These are phyloP conservation scores for Rhododendron henanense DNA, from an alignment of 148 eudicot genomes.

Conservation along the genomic window DNA sequence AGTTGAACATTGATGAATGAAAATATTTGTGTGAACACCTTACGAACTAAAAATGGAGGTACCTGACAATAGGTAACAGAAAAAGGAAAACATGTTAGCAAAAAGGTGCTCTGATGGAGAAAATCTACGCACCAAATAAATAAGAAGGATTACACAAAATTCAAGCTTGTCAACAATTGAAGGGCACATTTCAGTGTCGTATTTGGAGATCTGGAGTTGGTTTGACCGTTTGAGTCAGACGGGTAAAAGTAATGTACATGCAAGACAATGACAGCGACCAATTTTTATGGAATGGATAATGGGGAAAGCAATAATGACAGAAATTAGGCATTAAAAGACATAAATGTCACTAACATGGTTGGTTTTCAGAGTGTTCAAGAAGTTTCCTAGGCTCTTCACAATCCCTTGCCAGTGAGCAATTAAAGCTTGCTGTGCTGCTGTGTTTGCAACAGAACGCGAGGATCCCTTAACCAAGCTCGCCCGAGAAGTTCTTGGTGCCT, in stretches of 20 bases:
- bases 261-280: neutral
- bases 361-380: conserved; percentile 69
- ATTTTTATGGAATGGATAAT: neutral
- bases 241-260: neutral
- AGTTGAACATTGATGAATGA: conserved; percentile 96
- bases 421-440: conserved; percentile 89
- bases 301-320: neutral
- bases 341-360: conserved; percentile 63
- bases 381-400: conserved; percentile 72
- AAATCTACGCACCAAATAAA: neutral
- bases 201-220: conserved; percentile 2
- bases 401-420: conserved; percentile 99
- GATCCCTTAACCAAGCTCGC: conserved; percentile 95
- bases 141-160: neutral
- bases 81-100: conserved; percentile 4
- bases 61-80: conserved; percentile 44
- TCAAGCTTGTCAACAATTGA: neutral
- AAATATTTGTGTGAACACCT: conserved; percentile 94
- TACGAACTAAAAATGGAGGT: conserved; percentile 90
- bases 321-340: neutral
- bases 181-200: neutral
- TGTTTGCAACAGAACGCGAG: conserved; percentile 73
- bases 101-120: neutral
- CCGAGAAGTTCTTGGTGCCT: conserved; percentile 98
- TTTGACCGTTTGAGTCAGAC: neutral